Conservation (phyloP, 352 stramenopile species). For the Phytopythium chamaehyphon region DNA sequence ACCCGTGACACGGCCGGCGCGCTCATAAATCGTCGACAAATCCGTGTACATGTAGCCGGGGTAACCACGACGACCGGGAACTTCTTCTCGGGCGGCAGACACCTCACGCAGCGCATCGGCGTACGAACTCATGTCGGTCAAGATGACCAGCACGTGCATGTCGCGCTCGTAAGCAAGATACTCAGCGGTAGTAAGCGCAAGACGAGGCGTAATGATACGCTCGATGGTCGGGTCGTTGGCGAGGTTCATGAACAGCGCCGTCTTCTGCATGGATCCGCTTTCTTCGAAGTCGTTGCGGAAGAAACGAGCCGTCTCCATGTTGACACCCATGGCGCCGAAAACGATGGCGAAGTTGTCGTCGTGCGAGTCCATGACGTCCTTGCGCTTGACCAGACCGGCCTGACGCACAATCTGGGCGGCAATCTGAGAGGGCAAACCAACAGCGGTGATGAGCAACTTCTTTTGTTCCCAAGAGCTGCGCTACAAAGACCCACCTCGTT, state of each 20-base stretch:
- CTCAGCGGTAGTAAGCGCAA: constrained; percentile 98
- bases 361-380: constrained; percentile 97
- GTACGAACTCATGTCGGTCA: constrained; percentile 99
- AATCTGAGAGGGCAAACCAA: constrained; percentile 54
- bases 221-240: constrained; percentile 99
- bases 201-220: constrained; percentile 98
- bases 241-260: constrained; percentile 98
- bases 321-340: constrained; percentile 99
- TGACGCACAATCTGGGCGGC: constrained; percentile 98
- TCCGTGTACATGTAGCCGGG: constrained; percentile 99
- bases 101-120: constrained; percentile 97
- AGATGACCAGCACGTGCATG: constrained; percentile 98
- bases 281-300: constrained; percentile 98
- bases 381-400: constrained; percentile 97
- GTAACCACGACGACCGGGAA: constrained; percentile 97
- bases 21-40: constrained; percentile 99
- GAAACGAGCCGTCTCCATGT: constrained; percentile 98
- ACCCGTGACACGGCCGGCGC: constrained; percentile 95
- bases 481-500: constrained; percentile 80
- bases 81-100: constrained; percentile 93
- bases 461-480: neutral
- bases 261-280: constrained; percentile 98
- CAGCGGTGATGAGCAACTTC: neutral
- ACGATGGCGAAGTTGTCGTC: constrained; percentile 99
- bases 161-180: constrained; percentile 99